Base-by-base conservation (phyloP, 352 stramenopile species). In the Pythium volutum region DNA sequence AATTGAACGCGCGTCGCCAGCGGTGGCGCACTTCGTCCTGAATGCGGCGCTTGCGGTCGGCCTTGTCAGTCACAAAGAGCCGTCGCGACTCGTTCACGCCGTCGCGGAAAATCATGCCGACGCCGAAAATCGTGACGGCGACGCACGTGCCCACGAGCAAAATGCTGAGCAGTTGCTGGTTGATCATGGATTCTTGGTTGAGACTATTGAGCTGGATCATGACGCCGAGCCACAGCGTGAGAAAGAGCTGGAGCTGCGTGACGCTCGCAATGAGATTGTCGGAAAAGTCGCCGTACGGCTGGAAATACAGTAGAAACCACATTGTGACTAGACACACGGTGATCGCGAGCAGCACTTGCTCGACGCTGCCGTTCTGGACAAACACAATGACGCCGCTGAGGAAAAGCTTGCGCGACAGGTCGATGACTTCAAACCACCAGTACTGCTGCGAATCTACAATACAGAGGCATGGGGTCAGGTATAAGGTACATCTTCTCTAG, bases 401-500 rank as follows among this genome's bases (percentile, higher is more conserved):
- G 52, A 90, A 89, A 23, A 92, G 72, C 62, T 92, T 92, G 31
- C 83, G 73, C 16, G 81, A 86, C 15, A 92, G 67, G 62, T 92
- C 83, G 29, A 92, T 69, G 25, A 89, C 83, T 65, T 92, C 83
- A 63, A 90, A 92, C 83, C 83, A 92, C 83, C 83, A 92, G 43
- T 84, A 90, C 25, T 75, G 56, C 29, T 81, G 62, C 0, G 70
- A 73, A 67, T 91, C 81, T 91, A 51, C 46, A 57, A 55, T n/a
- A 36, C 29, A 27, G 27, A 36, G n/a, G n/a, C n/a, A n/a, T n/a
- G n/a, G n/a, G n/a, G n/a, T n/a, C n/a, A n/a, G n/a, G n/a, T n/a
- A n/a, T n/a, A n/a, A n/a, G n/a, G n/a, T n/a, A n/a, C 3, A 20
- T 34, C 16, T 16, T 23, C 29, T 14, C 11, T 7, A 34, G 11